Evolutionary conservation across 208 protist genomes (phyloP), one percentile per base, ranked within the genome.

Genomic region (Leishmania gerbilli): DNA sequence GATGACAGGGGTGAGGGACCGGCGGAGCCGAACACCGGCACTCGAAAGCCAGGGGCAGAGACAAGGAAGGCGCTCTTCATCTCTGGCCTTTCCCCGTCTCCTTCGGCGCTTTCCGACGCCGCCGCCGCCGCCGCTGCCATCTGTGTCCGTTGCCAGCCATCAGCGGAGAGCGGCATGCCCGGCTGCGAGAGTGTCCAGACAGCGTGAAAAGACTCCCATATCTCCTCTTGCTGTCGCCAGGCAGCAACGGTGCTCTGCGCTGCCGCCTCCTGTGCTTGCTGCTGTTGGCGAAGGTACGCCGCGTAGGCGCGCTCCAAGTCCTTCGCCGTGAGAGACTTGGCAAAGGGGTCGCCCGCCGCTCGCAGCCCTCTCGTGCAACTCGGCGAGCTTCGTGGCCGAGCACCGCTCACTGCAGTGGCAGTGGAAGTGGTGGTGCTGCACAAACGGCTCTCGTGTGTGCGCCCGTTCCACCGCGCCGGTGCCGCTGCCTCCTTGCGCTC

Each of bases 81-180:
- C 24, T 77, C 74, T 37, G 19, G 56, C 21, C 64, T 40, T 71
- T 60, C 77, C 42, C 24, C 64, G 19, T 60, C 31, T 71, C 64
- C 60, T 8, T 71, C 62, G 13, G n/a, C 60, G 6, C 21, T 42
- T 37, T 81, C 80, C 45, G 77, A 34, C 34, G 71, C 71, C 24
- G 80, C 77, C 24, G 80, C 77, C 9, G 75, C 69, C 7, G 58
- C 19, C 27, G 51, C 74, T 21, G 47, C 56, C 47, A 65, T 17
- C 62, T 71, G 51, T 55, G 69, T n/a, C 47, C 27, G 64, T 76
- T 82, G 67, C 85, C 86, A 87, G 27, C 76, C 81, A n/a, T 89
- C 87, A 31, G 81, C 84, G 51, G 89, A 93, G 34, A 95, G 84
- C 47, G 93, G 91, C 89, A 93, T 90, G 37, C 87, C 88, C 24